These are phyloP conservation scores for Amyloporia xantha DNA, from an alignment of 768 basidiomycete genomes.

Conservation along the genomic window DNA sequence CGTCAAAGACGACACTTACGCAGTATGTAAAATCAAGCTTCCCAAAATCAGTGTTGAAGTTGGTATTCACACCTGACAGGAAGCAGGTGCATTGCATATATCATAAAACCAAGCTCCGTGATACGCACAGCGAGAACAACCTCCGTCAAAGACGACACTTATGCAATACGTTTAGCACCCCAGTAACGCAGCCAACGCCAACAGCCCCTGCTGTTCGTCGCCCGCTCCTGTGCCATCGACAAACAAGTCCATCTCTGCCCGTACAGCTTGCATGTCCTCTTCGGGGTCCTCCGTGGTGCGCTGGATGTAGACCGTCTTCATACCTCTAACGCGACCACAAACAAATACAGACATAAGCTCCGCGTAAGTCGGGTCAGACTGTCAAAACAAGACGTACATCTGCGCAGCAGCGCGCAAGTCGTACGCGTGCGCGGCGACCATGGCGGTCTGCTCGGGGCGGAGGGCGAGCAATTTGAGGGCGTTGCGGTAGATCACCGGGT, in stretches of 20 bases:
- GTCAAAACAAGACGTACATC: neutral
- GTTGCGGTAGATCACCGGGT: conserved; percentile 43
- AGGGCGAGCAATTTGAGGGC: conserved; percentile 44
- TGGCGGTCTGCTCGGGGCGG: conserved; percentile 42
- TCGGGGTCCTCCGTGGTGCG: conserved; percentile 29
- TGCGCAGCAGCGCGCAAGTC: conserved; percentile 39
- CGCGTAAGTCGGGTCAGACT: neutral
- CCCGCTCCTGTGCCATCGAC: conserved; percentile 24
- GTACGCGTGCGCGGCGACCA: conserved; percentile 59
- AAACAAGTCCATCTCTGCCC: conserved; percentile 53
- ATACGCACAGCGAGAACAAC: no score
- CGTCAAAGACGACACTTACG: no score
- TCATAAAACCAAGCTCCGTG: no score
- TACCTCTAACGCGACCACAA: conserved; percentile 28
- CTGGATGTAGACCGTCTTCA: conserved; percentile 54
- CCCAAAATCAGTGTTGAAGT: no score
- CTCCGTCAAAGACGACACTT: no score
- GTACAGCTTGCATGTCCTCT: conserved; percentile 35
- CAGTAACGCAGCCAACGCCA: neutral
- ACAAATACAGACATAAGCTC: no score
- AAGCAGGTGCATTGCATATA: no score
- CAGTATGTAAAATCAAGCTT: no score
- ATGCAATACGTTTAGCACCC: neutral
- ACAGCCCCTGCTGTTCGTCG: neutral
- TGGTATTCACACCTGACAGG: no score